Evolutionary conservation across 108 stramenopile species (phyloP).

Genomic region (Cyclotella baltica): DNA sequence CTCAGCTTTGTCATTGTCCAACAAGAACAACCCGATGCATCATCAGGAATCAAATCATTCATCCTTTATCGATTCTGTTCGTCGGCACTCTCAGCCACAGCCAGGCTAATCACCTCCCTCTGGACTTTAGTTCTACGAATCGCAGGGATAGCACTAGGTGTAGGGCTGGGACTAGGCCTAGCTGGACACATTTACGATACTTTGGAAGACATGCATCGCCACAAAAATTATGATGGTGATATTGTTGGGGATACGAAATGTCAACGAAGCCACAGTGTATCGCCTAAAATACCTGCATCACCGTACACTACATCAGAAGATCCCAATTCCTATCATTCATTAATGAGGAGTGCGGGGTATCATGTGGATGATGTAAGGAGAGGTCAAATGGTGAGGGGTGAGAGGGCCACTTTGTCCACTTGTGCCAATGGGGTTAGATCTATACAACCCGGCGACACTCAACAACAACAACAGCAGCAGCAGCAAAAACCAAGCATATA

Average conservation of each 20-base stretch:
- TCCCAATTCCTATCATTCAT: conserved; percentile 42
- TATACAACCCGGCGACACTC: not conserved
- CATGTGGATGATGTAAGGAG: conserved; percentile 27
- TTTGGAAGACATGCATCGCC: conserved; percentile 39
- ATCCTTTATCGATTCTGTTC: not conserved
- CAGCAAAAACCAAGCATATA: conserved; percentile 18
- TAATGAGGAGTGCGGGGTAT: conserved; percentile 50
- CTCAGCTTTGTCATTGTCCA: not conserved
- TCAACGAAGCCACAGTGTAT: too few species aligned
- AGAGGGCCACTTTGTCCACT: conserved; percentile 21
- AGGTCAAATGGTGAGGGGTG: conserved; percentile 53
- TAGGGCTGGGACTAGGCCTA: conserved; percentile 77
- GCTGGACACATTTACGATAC: conserved; percentile 78
- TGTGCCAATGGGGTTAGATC: conserved; percentile 25
- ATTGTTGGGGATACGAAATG: not conserved
- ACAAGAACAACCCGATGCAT: not conserved
- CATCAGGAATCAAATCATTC: not conserved
- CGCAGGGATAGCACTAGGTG: conserved; percentile 62
- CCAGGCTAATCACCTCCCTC: not conserved
- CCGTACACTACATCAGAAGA: conserved; percentile 19
- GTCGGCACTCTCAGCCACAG: not conserved
- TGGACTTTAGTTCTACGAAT: conserved; percentile 34
- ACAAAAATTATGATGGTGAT: not conserved
- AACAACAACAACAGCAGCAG: conserved; percentile 2
- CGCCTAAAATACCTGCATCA: conserved; percentile 16